Evolutionary conservation across 352 stramenopile genomes (phyloP).

Genomic region (Globisporangium sylvaticum): DNA sequence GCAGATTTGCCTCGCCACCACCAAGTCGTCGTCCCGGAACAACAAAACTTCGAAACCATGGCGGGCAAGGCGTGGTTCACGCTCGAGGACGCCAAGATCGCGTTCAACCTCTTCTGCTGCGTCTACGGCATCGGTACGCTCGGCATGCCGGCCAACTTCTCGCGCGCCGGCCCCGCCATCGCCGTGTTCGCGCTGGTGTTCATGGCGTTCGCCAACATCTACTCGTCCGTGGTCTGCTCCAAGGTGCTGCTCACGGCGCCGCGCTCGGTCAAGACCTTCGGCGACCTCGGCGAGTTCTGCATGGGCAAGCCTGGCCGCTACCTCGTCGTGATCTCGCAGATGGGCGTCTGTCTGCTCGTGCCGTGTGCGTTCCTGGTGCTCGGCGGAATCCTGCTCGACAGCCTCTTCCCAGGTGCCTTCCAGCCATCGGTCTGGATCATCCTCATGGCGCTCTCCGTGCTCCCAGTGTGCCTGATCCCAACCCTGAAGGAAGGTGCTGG

Average conservation of each 20-base stretch:
- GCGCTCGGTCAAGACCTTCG: conserved; percentile 22
- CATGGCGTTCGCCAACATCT: conserved; percentile 58
- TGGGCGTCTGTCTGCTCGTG: conserved; percentile 36
- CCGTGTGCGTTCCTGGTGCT: conserved; percentile 50
- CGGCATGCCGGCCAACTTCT: conserved; percentile 51
- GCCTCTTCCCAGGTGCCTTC: conserved; percentile 47
- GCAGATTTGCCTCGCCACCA: too few species aligned
- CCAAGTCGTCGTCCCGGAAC: too few species aligned
- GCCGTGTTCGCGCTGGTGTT: conserved; percentile 28
- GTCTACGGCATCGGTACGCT: conserved; percentile 41
- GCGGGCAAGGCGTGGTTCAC: conserved; percentile 28
- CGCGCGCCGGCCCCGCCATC: conserved; percentile 25
- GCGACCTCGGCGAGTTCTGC: too few species aligned
- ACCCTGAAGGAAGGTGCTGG: conserved; percentile 46
- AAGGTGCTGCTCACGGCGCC: conserved; percentile 42
- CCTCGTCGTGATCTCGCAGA: conserved; percentile 37
- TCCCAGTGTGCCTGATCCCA: conserved; percentile 40
- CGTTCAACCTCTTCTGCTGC: conserved; percentile 35
- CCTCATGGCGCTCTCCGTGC: conserved; percentile 41
- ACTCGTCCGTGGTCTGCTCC: conserved; percentile 43
- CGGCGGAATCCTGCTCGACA: conserved; percentile 32
- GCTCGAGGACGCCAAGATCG: conserved; percentile 31
- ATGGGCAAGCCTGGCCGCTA: conserved; percentile 12
- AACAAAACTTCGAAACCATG: too few species aligned
- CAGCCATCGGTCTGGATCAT: conserved; percentile 40